Conservation (phyloP, 305 asterid species). For the Fraxinus latifolia region DNA sequence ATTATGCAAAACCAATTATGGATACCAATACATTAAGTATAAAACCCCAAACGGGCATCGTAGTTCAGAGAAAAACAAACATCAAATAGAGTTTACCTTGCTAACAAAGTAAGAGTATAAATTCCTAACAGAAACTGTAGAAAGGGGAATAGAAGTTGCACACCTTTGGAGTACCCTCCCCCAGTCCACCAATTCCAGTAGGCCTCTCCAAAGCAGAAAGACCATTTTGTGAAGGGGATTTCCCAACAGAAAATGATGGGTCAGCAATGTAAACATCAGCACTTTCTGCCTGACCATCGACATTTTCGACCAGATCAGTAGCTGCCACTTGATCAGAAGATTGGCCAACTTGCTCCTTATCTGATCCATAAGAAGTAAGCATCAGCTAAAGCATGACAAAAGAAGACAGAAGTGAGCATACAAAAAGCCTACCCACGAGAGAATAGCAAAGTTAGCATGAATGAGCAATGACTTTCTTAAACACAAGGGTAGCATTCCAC, state of each 20-base stretch:
- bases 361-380: slow-evolving; percentile 31
- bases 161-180: slow-evolving; percentile 98
- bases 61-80: not conserved
- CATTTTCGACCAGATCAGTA: slow-evolving; percentile 32
- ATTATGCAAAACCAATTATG: not conserved
- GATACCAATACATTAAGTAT: not conserved
- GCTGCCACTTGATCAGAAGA: slow-evolving; percentile 37
- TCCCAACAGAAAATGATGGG: slow-evolving; percentile 70
- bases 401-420: not conserved
- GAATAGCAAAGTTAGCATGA: not conserved
- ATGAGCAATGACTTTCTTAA: not conserved
- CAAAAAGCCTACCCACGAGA: not conserved
- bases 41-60: not conserved
- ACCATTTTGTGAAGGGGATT: slow-evolving; percentile 70
- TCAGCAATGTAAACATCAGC: slow-evolving; percentile 55
- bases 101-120: not conserved
- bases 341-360: slow-evolving; percentile 39
- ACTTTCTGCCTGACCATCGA: slow-evolving; percentile 47
- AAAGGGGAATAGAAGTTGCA: slow-evolving; percentile 17
- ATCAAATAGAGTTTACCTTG: not conserved
- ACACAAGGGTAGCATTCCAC: not conserved
- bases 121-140: not conserved
- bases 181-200: slow-evolving; percentile 73
- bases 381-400: slow-evolving; percentile 19
- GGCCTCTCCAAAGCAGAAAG: slow-evolving; percentile 45